Base-by-base conservation (phyloP, 768 basidiomycete species). In the Leccinum ochraceum region DNA sequence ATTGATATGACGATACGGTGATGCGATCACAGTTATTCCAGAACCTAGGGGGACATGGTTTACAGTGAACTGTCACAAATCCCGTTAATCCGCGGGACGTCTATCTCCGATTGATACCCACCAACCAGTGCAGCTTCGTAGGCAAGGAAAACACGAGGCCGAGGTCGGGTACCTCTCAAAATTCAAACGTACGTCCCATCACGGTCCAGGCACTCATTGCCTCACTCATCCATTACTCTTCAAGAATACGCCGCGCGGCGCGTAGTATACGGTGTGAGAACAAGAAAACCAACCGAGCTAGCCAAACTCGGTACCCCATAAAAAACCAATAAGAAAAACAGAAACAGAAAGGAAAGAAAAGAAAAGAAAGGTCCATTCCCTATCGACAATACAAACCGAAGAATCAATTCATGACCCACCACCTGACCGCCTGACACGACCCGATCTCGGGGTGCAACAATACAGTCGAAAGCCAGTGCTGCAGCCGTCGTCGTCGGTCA, bases 371-470 rank as follows among this genome's bases (percentile, higher is more conserved):
- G 44, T 20, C 44, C 44, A 44, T 44, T 20, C 42, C 39, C 44
- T 46, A 6, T 10, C 10, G 11, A 16, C 14, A 44, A 2, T n/a
- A 44, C 9, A 20, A 46, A 20, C 17, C n/a, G 9, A n/a, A 20
- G 20, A 13, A 46, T 70, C 48, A 72, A 24, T 79, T 72, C 76
- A 84, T 83, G 37, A 89, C 81, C 89, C 89, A 90, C 48, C 75
- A 68, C 60, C 83, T 73, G 11, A 88, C 87, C 2, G 80, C 82
- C 56, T 84, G 79, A 50, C 80, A 83, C 0, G 82, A 83, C 2
- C 89, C 89, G 7, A 90, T 75, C 54, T 90, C 88, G 4, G 89
- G 89, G 64, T 90, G 88, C 1, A 90, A 74, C 0, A 90, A 68
- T 2, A 90, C 80, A 0, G 81, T 72, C 0, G 83, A 80, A 3